A percentile compares a stretch with the other conserved stretches of the same genome.
phyloP scores from a whole-genome alignment of 352 stramenopile species.

The Pythium plurisporium region DNA sequence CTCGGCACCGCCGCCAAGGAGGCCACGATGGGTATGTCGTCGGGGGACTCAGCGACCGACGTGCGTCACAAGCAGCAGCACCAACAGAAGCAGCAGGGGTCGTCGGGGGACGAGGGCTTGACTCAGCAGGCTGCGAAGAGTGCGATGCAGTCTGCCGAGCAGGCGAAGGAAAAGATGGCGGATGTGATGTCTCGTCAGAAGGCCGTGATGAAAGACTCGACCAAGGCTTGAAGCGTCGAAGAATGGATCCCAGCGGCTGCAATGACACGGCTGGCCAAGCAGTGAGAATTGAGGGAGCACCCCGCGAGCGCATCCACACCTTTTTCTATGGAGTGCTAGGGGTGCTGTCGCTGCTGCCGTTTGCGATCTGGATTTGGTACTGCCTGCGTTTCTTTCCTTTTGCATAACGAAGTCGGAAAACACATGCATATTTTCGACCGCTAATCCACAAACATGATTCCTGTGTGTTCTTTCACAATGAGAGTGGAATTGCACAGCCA shows the following conservation, averaged over 20 bases:
- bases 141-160: slow-evolving; percentile 11
- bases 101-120: slow-evolving; percentile 8
- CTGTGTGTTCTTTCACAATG: too few species aligned
- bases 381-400: slow-evolving; percentile 20
- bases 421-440: too few species aligned
- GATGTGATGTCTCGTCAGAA: slow-evolving; percentile 23
- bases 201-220: slow-evolving; percentile 24
- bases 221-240: slow-evolving; percentile 17
- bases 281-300: too few species aligned
- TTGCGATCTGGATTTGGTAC: slow-evolving; percentile 23
- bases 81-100: slow-evolving; percentile 1
- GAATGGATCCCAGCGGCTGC: slow-evolving; percentile 8
- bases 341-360: slow-evolving; percentile 17
- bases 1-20: slow-evolving; percentile 20
- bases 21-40: slow-evolving; percentile 26
- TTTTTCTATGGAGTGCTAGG: not conserved
- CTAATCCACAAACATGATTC: too few species aligned
- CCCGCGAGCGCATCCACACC: too few species aligned
- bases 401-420: too few species aligned
- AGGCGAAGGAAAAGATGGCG: slow-evolving; percentile 27
- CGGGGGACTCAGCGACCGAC: slow-evolving; percentile 22
- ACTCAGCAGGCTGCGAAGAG: slow-evolving; percentile 18
- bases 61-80: slow-evolving; percentile 20
- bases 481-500: too few species aligned
- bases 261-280: slow-evolving; percentile 4